phyloP scores from a whole-genome alignment of 2,329 filamentous ascomycete species.

The Rutstroemia sp. region DNA sequence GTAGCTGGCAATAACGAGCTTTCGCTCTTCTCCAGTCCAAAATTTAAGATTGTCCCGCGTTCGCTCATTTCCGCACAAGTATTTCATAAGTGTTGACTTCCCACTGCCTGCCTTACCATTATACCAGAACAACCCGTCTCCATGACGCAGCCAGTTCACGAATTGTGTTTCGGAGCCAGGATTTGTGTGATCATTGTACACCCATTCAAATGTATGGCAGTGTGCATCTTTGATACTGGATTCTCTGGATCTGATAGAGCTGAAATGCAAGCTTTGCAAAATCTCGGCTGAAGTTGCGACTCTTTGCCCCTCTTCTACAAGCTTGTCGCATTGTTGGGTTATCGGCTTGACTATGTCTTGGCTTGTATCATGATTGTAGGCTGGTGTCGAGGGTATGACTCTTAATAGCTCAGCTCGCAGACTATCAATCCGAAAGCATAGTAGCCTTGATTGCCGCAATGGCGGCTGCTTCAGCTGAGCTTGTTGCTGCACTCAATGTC shows the following conservation, averaged over 20 bases:
- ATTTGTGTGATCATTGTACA: not conserved
- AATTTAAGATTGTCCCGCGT: not conserved
- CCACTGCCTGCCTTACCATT: conserved; percentile 15
- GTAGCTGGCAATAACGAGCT: conserved; percentile 29
- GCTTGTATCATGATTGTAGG: not conserved
- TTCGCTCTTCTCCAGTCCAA: conserved; percentile 25
- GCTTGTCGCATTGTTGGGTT: not conserved
- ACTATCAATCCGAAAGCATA: not conserved
- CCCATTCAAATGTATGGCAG: not conserved
- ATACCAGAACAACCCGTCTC: conserved; percentile 15
- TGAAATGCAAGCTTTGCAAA: not conserved
- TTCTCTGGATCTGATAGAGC: not conserved
- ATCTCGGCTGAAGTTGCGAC: not conserved
- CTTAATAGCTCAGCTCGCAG: not conserved
- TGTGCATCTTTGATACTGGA: not conserved
- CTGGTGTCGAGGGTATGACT: not conserved
- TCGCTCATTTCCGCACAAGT: conserved; percentile 14
- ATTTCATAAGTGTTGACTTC: conserved; percentile 19
- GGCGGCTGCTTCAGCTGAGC: no score
- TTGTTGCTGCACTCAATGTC: no score
- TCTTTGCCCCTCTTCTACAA: not conserved
- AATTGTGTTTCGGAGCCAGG: not conserved
- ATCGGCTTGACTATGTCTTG: not conserved
- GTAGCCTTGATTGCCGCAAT: no score
- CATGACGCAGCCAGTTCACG: conserved; percentile 9